These are phyloP conservation scores for Candida insectorum DNA, from an alignment of 805 yeast genomes.

Conservation along the genomic window DNA sequence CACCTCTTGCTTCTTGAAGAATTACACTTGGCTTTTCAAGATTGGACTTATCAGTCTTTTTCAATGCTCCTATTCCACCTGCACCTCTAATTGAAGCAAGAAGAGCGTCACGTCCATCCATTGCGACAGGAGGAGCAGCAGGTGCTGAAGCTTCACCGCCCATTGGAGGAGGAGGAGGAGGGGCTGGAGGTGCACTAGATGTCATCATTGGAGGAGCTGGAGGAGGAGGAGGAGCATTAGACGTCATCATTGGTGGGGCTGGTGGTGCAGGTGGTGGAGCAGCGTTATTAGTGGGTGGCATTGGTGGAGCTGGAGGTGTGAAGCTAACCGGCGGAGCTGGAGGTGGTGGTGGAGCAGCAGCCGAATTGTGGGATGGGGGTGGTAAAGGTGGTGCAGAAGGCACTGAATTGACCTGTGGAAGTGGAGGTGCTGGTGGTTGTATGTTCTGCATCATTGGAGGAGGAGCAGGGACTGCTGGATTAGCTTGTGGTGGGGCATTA, in stretches of 20 bases:
- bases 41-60: constrained; percentile 78
- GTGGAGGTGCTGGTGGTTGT: constrained; percentile 9
- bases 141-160: constrained; percentile 18
- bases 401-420: neutral
- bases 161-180: constrained; percentile 17
- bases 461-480: neutral
- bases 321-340: constrained; percentile 1
- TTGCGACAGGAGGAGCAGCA: constrained; percentile 32
- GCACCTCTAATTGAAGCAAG: constrained; percentile 84
- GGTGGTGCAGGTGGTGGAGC: constrained; percentile 28
- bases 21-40: constrained; percentile 75
- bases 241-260: constrained; percentile 6
- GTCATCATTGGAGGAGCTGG: constrained; percentile 17
- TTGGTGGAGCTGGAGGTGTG: constrained; percentile 15
- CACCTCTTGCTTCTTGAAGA: constrained; percentile 70
- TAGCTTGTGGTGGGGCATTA: too few relatives aligned
- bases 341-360: constrained; percentile 12
- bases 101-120: constrained; percentile 71
- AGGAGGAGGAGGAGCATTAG: constrained; percentile 21
- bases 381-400: constrained; percentile 13
- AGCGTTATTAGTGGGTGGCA: constrained; percentile 5
- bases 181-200: constrained; percentile 19
- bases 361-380: neutral
- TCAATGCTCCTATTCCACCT: constrained; percentile 68
- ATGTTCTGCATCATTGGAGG: constrained; percentile 1